These are phyloP conservation scores for Yamadazyma epiphylla DNA, from an alignment of 1,139 yeast species.

Conservation along the genomic window DNA sequence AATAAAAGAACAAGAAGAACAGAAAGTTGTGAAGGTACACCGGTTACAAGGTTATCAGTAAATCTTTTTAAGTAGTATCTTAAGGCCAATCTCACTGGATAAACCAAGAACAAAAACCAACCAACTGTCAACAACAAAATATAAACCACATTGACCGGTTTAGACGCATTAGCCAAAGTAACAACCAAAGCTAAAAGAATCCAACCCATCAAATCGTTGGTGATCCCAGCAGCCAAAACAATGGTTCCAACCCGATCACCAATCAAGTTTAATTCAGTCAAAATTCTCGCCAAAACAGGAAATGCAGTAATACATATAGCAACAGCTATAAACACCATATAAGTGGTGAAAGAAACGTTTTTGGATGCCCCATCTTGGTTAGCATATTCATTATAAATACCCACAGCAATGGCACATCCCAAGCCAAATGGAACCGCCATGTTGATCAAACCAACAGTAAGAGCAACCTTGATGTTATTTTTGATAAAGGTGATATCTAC, in stretches of 20 bases:
- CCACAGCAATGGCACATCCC: slow-evolving; percentile 68
- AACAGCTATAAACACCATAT: slow-evolving; percentile 72
- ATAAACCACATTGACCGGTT: slow-evolving; percentile 64
- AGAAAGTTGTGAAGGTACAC: slow-evolving; percentile 61
- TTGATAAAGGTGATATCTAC: slow-evolving; percentile 64
- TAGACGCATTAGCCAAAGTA: slow-evolving; percentile 69
- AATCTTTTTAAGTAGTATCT: slow-evolving; percentile 38
- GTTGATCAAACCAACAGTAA: slow-evolving; percentile 63
- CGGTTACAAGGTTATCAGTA: slow-evolving; percentile 49
- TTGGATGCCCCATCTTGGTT: slow-evolving; percentile 26
- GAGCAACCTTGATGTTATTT: slow-evolving; percentile 56
- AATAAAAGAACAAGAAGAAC: slow-evolving; percentile 53
- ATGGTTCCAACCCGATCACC: slow-evolving; percentile 76
- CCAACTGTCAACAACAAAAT: slow-evolving; percentile 61
- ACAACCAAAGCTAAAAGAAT: slow-evolving; percentile 69
- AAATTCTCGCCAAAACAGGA: slow-evolving; percentile 76
- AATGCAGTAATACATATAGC: slow-evolving; percentile 82
- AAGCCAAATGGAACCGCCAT: slow-evolving; percentile 76
- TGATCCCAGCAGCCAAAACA: slow-evolving; percentile 76
- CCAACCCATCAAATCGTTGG: slow-evolving; percentile 83
- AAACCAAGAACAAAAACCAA: slow-evolving; percentile 59
- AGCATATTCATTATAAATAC: slow-evolving; percentile 56
- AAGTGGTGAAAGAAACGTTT: slow-evolving; percentile 60
- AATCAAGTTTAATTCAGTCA: slow-evolving; percentile 66
- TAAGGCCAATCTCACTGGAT: slow-evolving; percentile 51